Conservation (phyloP, 2,329 filamentous ascomycete genomes). For the Sclerotinia minor region DNA sequence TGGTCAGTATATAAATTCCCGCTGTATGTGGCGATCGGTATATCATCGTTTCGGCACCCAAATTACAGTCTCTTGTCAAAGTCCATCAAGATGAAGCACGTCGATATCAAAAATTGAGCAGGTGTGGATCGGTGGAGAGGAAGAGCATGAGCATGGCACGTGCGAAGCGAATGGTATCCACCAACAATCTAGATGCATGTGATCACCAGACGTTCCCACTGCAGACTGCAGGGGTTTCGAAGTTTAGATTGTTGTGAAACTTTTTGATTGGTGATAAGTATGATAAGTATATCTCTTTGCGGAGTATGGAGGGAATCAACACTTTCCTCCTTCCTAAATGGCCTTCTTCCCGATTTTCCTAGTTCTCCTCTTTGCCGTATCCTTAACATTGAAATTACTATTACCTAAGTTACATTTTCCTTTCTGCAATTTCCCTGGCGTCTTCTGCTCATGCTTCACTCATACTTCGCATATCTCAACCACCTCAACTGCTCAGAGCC, state of each 20-base stretch:
- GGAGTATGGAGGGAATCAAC: neutral
- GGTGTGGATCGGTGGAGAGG: neutral
- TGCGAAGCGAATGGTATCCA: neutral
- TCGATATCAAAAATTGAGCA: neutral
- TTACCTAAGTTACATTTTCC: neutral
- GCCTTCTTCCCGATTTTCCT: neutral
- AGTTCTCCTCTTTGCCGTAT: too few species aligned
- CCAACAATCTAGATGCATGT: neutral
- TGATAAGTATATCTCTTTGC: neutral
- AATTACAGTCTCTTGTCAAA: neutral
- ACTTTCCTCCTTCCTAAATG: conserved; percentile 11
- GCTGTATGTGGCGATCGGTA: neutral
- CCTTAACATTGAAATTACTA: neutral
- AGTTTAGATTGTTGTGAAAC: conserved; percentile 2
- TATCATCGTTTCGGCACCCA: neutral
- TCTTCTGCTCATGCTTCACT: neutral
- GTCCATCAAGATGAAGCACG: neutral
- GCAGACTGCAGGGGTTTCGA: conserved; percentile 14
- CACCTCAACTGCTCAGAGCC: neutral
- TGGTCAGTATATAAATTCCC: neutral
- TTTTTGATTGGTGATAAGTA: neutral
- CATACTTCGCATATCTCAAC: neutral
- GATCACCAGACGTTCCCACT: neutral
- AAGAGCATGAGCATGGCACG: neutral
- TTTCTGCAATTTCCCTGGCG: neutral